phyloP scores from a whole-genome alignment of 2,329 filamentous ascomycete species.

The Beauveria sp. region DNA sequence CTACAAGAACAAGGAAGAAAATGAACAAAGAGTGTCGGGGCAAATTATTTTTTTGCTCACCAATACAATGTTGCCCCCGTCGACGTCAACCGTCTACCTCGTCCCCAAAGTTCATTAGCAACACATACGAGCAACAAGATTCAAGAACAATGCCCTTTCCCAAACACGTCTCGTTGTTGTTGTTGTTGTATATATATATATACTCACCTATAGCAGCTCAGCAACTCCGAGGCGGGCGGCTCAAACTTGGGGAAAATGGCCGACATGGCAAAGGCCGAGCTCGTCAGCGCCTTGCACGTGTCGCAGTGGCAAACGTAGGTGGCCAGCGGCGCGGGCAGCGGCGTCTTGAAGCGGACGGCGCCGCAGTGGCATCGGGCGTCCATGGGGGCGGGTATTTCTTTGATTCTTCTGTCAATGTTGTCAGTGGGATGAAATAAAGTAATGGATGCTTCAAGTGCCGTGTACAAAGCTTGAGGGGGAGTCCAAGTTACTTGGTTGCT shows the following conservation, averaged over 20 bases:
- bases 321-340: conserved; percentile 49
- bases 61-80: conserved; percentile 52
- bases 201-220: conserved; percentile 49
- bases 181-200: no score
- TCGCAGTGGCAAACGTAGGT: conserved; percentile 66
- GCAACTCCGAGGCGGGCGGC: conserved; percentile 39
- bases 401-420: neutral
- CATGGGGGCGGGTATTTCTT: conserved; percentile 29
- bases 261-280: conserved; percentile 59
- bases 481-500: no score
- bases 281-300: conserved; percentile 57
- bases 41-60: conserved; percentile 25
- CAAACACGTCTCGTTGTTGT: no score
- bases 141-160: no score
- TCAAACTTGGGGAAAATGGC: conserved; percentile 63
- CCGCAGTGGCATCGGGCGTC: conserved; percentile 59
- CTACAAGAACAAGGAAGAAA: neutral
- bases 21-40: no score
- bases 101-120: neutral
- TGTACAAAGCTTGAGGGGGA: no score
- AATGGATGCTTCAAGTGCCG: no score
- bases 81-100: conserved; percentile 44
- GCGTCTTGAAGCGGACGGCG: conserved; percentile 53
- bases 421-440: no score
- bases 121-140: neutral